phyloP scores from a whole-genome alignment of 2,329 filamentous ascomycete species.

The Fusarium succisae region DNA sequence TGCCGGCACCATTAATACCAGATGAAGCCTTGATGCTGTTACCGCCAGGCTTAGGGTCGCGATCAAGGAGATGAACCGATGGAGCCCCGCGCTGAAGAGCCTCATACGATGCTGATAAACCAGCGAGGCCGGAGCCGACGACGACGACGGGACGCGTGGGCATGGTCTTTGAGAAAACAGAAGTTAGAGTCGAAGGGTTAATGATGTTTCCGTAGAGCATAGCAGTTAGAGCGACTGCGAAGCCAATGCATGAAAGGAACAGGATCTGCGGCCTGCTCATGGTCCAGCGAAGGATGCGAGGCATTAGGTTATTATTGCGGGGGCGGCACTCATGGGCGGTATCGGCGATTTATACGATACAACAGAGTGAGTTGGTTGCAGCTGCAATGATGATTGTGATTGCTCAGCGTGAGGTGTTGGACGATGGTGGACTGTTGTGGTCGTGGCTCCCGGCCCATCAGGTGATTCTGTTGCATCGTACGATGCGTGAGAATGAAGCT shows the following conservation, averaged over 20 bases:
- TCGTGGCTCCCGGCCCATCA: slow-evolving; percentile 28
- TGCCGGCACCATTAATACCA: slow-evolving; percentile 71
- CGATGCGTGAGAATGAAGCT: slow-evolving; percentile 20
- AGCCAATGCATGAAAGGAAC: slow-evolving; percentile 42
- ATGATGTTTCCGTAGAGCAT: slow-evolving; percentile 43
- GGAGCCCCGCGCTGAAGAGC: slow-evolving; percentile 60
- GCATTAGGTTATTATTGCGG: slow-evolving; percentile 32
- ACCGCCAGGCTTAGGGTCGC: slow-evolving; percentile 67
- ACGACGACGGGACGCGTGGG: slow-evolving; percentile 59
- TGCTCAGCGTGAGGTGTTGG: slow-evolving; percentile 8
- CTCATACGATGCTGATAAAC: slow-evolving; percentile 66
- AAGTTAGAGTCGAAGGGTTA: slow-evolving; percentile 27
- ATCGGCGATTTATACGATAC: slow-evolving; percentile 38
- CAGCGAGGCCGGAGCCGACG: slow-evolving; percentile 72
- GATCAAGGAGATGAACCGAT: slow-evolving; percentile 67
- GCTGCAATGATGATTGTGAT: background rate
- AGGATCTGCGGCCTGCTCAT: slow-evolving; percentile 43
- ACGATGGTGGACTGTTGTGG: slow-evolving; percentile 33
- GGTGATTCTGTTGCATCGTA: slow-evolving; percentile 34
- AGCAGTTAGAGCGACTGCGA: slow-evolving; percentile 43
- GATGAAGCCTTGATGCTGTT: slow-evolving; percentile 75
- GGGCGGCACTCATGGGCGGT: slow-evolving; percentile 20
- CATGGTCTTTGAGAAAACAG: slow-evolving; percentile 42
- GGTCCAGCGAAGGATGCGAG: slow-evolving; percentile 43
- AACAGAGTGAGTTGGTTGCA: background rate